Base-by-base conservation (phyloP, 768 basidiomycete species). In the Psilocybe azurescens region DNA sequence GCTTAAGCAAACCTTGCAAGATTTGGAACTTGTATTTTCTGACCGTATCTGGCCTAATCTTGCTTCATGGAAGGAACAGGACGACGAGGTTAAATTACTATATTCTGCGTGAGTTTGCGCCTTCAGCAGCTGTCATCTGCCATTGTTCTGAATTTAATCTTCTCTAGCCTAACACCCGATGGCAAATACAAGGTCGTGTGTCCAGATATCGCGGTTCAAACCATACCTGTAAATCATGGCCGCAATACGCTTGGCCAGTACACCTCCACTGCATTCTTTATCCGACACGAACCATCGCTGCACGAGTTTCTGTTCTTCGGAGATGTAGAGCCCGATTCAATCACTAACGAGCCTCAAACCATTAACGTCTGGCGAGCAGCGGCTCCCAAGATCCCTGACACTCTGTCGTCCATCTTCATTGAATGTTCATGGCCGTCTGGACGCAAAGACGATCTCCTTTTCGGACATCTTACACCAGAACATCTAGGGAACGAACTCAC, bases 241-340 rank as follows among this genome's bases (percentile, higher is more conserved):
- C 78, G 78, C 62, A 85, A 85, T 70, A 71, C 74, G 51, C 68
- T 73, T 36, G 85, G 85, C 16, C 72, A 75, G 38, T 95, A 97
- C 75, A 82, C 89, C 14, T 91, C 91, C 13, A 78, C 90, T 1
- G 97, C 95, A 14, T 96, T 92, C 78, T 97, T 97, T 73, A 74
- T 98, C 67, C 85, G 88, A 13, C 84, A 91, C 65, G 81, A 91
- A 55, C 75, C 81, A 16, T 81, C 82, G 36, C 73, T 73, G 1
- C 82, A 79, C 51, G 93, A 97, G 73, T 89, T 98, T 65, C 79
- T 98, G 39, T 98, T 98, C 76, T 97, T 97, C 67, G 97, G 97
- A 0, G 95, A 97, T 74, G 89, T 97, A 62, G 94, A 96, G 69
- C 93, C 94, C 8, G 94, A 96, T 76, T 84, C 84, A 53, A 67